These are phyloP conservation scores for Dissophora globulifera DNA, from an alignment of 192 early-diverging fungal genomes.

Conservation along the genomic window DNA sequence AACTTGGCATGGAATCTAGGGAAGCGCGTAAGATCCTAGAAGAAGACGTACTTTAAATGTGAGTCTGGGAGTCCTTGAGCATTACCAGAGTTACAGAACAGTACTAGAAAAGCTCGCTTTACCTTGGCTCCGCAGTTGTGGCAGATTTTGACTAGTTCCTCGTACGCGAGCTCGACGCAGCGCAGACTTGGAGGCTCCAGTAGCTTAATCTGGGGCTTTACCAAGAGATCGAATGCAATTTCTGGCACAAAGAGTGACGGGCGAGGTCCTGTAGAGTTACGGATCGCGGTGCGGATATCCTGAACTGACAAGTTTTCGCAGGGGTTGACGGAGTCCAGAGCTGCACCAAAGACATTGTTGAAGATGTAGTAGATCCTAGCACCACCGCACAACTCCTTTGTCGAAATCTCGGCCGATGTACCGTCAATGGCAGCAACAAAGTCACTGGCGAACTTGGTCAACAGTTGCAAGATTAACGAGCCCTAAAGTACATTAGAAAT, in stretches of 20 bases:
- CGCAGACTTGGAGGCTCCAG: conserved; percentile 80
- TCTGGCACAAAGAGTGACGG: conserved; percentile 87
- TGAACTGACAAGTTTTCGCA: conserved; percentile 74
- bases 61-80: no score
- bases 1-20: conserved; percentile 78
- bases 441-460: conserved; percentile 82
- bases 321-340: conserved; percentile 77
- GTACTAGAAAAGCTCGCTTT: no score
- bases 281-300: conserved; percentile 85
- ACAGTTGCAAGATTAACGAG: conserved; percentile 70
- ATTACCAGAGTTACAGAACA: no score
- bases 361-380: conserved; percentile 88
- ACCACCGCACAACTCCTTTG: conserved; percentile 83
- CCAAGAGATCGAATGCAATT: conserved; percentile 85
- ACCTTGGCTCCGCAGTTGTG: conserved; percentile 80
- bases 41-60: background rate
- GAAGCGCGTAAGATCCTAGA: conserved; percentile 77
- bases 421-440: conserved; percentile 85
- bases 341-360: conserved; percentile 80
- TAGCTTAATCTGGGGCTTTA: conserved; percentile 82
- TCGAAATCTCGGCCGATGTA: conserved; percentile 73
- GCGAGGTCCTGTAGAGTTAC: conserved; percentile 83
- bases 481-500: conserved; percentile 54
- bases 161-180: conserved; percentile 86
- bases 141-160: conserved; percentile 84